phyloP scores from a whole-genome alignment of 495 filamentous ascomycete genomes.

The Hypoxylon fuscum region DNA sequence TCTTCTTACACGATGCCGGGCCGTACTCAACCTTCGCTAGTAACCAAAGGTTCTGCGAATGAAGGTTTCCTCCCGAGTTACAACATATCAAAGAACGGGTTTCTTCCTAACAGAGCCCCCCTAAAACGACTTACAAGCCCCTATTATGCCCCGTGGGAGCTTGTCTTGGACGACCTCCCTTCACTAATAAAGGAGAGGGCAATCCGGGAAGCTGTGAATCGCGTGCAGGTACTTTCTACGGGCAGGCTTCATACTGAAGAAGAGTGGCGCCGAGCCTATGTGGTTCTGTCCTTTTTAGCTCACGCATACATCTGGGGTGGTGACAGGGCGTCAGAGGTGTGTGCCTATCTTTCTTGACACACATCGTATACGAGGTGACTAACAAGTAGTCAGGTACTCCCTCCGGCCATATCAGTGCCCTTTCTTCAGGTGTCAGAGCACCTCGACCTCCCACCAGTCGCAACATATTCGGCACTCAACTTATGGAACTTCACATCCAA shows the following conservation, averaged over 20 bases:
- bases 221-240: conserved; percentile 79
- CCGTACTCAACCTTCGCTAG: conserved; percentile 9
- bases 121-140: conserved; percentile 78
- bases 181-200: conserved; percentile 78
- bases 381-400: conserved; percentile 59
- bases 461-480: conserved; percentile 86
- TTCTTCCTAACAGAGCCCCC: conserved; percentile 80
- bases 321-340: conserved; percentile 45
- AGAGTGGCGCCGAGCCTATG: conserved; percentile 92
- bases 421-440: conserved; percentile 77
- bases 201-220: conserved; percentile 74
- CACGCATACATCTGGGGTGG: conserved; percentile 86
- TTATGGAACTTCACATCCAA: conserved; percentile 90
- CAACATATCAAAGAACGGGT: conserved; percentile 66
- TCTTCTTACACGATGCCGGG: conserved; percentile 14
- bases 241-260: conserved; percentile 74
- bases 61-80: conserved; percentile 18
- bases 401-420: conserved; percentile 81
- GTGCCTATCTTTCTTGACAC: neutral
- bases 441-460: conserved; percentile 85
- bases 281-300: conserved; percentile 81
- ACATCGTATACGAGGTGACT: conserved; percentile 3
- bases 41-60: neutral
- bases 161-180: conserved; percentile 79
- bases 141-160: conserved; percentile 92